phyloP scores from a whole-genome alignment of 805 yeast species.

The Groenewaldozyma salmanticensis region DNA sequence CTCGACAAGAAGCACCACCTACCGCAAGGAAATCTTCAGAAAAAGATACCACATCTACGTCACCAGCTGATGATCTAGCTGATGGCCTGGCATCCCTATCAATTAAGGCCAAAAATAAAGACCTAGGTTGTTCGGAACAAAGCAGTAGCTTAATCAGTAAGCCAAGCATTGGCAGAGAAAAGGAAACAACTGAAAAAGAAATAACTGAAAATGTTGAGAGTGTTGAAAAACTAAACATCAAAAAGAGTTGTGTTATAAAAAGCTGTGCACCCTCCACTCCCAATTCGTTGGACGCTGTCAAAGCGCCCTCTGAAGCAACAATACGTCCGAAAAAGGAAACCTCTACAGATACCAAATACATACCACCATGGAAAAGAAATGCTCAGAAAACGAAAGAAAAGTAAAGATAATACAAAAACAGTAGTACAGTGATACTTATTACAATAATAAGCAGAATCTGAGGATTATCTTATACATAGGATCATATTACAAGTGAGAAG shows the following conservation, averaged over 20 bases:
- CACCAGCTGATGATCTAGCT: neutral
- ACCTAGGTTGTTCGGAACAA: no score
- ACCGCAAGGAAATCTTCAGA: no score
- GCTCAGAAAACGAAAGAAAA: neutral
- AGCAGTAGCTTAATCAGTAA: no score
- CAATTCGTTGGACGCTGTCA: neutral
- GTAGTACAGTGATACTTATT: neutral
- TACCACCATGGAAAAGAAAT: slow-evolving; percentile 12
- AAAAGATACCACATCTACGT: no score
- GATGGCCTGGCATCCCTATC: neutral
- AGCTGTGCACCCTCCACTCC: neutral
- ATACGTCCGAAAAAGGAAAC: neutral
- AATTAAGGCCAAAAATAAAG: neutral
- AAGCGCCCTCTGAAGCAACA: neutral
- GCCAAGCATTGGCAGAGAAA: no score
- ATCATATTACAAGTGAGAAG: neutral
- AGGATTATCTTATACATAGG: neutral
- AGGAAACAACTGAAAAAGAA: neutral
- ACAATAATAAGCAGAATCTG: no score
- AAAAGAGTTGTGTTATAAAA: no score
- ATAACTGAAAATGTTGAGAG: neutral
- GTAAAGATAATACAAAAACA: neutral
- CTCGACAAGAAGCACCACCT: no score
- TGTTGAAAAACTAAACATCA: neutral
- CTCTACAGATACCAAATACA: neutral